phyloP scores from a whole-genome alignment of 345 rosid genomes.

The Eucalyptus cladocalyx region DNA sequence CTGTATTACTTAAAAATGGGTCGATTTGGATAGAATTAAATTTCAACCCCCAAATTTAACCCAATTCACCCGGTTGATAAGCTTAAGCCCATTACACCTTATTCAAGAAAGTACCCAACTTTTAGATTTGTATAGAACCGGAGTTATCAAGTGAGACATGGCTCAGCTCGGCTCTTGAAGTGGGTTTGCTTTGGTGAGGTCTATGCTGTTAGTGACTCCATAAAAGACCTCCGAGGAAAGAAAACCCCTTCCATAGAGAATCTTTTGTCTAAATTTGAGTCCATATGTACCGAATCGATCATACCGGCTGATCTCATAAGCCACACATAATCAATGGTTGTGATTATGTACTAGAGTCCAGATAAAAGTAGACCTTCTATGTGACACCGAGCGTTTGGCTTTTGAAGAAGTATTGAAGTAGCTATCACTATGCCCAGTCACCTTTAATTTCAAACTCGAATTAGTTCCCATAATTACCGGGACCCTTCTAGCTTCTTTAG shows the following conservation, averaged over 20 bases:
- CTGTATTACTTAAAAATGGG: background rate
- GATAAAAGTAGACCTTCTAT: background rate
- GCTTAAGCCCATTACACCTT: background rate
- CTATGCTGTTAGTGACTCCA: background rate
- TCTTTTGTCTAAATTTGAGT: background rate
- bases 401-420: background rate
- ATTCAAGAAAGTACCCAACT: background rate
- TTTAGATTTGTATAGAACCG: background rate
- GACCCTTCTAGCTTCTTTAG: background rate
- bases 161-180: background rate
- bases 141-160: background rate
- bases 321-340: background rate
- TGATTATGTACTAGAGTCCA: background rate
- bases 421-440: accelerated
- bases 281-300: background rate
- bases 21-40: background rate
- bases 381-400: background rate
- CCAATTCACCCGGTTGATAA: background rate
- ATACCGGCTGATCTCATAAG: background rate
- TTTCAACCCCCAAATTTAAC: background rate
- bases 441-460: background rate
- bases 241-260: background rate
- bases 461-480: background rate
- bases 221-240: background rate
- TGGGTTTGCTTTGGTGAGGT: background rate